Base-by-base conservation (phyloP, 768 basidiomycete species). In the Cytidiella melzeri region DNA sequence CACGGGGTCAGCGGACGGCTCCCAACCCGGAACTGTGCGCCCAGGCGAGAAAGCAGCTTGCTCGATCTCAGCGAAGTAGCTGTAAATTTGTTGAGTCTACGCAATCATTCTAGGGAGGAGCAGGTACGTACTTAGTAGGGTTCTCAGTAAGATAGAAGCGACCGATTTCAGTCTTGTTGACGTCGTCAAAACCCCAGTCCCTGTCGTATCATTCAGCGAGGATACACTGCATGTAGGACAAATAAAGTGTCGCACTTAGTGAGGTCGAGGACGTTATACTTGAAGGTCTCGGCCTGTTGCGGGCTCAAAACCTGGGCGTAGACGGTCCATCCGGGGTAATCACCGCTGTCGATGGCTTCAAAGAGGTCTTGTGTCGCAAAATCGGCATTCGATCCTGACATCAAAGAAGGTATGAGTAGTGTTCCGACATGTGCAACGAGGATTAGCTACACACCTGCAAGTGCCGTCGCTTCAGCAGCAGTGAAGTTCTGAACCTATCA, bases 281-380 rank as follows among this genome's bases (percentile, higher is more conserved):
- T 68, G 61, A 70, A 73, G 34, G 69, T 69, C 63, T 77, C 70
- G 13, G 79, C 80, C 57, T 80, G 67, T 51, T 74, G 55, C 7
- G 73, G 64, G 1, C 75, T 74, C 70, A 81, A 71, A 20, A 68
- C 71, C 64, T 81, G 80, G 11, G 79, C 74, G 54, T 76, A 79
- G 15, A 81, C 57, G 44, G 79, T 79, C 74, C 75, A 81, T 54
- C 73, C 72, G 21, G 80, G 79, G 65, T 69, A 79, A 6, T 72
- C 63, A 11, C 72, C 72, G 24, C 69, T 67, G 52, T 76, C 74
- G 54, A 83, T 81, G 15, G 79, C 68, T 20, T 79, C 76, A 52
- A 64, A 79, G 18, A 81, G 63, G 57, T 81, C 79, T 30, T 76
- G 68, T 25, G 75, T 69, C 47, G 76, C 76, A 63, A 74, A 83